Evolutionary conservation across 2,329 filamentous ascomycete species (phyloP).

Genomic region (Verticillium dahliae): DNA sequence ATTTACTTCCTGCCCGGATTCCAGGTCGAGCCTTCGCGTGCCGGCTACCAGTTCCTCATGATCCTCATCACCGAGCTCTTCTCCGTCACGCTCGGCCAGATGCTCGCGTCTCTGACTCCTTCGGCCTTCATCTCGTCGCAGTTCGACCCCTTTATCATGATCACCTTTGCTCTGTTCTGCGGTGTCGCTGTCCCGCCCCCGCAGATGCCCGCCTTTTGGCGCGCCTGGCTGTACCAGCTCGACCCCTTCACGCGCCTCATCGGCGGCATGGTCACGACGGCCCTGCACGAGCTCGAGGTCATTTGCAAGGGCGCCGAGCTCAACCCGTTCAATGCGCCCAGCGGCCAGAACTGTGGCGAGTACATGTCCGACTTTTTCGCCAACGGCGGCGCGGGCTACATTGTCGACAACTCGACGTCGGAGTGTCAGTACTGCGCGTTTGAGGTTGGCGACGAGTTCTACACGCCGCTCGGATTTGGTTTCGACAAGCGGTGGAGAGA

Average conservation of each 20-base stretch:
- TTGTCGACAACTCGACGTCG: constrained; percentile 58
- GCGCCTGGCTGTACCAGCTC: constrained; percentile 74
- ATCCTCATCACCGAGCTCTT: constrained; percentile 79
- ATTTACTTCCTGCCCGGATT: constrained; percentile 82
- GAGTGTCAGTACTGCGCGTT: constrained; percentile 78
- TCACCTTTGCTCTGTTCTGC: constrained; percentile 80
- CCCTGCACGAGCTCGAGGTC: constrained; percentile 61
- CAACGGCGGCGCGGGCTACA: constrained; percentile 62
- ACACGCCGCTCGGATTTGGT: constrained; percentile 55
- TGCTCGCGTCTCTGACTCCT: constrained; percentile 70
- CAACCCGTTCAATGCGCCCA: constrained; percentile 61
- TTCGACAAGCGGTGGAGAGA: constrained; percentile 75
- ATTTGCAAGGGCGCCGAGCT: constrained; percentile 55
- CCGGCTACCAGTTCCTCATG: constrained; percentile 85
- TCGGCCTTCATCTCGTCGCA: constrained; percentile 72
- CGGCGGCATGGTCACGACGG: constrained; percentile 71
- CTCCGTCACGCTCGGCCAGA: constrained; percentile 72
- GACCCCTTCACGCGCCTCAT: constrained; percentile 80
- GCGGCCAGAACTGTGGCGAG: constrained; percentile 60
- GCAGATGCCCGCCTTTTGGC: constrained; percentile 74
- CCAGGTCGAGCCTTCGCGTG: constrained; percentile 52
- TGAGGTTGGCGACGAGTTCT: constrained; percentile 76
- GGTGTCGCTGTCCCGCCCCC: constrained; percentile 76
- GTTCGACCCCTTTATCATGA: constrained; percentile 76
- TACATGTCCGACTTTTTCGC: constrained; percentile 71